These are phyloP conservation scores for Phytopythium delawarense DNA, from an alignment of 352 stramenopile genomes.

Conservation along the genomic window DNA sequence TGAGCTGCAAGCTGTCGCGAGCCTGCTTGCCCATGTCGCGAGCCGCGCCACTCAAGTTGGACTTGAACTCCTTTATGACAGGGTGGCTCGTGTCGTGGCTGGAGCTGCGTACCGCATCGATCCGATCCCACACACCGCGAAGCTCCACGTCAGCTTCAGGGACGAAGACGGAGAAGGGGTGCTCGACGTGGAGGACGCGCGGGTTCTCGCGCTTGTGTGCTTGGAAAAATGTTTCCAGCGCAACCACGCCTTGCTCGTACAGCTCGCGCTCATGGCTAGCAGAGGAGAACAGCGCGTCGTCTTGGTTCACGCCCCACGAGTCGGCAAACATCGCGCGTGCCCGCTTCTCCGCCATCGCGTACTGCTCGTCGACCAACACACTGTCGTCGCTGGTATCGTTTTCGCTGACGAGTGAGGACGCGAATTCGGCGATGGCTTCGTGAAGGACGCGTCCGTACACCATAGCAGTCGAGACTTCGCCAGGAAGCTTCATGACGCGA, in stretches of 20 bases:
- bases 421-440: slow-evolving; percentile 60
- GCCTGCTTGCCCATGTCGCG: slow-evolving; percentile 54
- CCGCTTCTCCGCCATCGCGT: slow-evolving; percentile 11
- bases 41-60: slow-evolving; percentile 48
- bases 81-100: not conserved
- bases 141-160: slow-evolving; percentile 47
- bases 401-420: slow-evolving; percentile 17
- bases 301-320: slow-evolving; percentile 13
- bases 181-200: slow-evolving; percentile 49
- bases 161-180: slow-evolving; percentile 52
- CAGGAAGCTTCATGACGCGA: slow-evolving; percentile 56
- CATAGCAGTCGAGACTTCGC: slow-evolving; percentile 50
- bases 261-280: slow-evolving; percentile 29
- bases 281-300: slow-evolving; percentile 30
- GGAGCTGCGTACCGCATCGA: slow-evolving; percentile 28
- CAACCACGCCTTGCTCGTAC: slow-evolving; percentile 27
- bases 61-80: slow-evolving; percentile 84
- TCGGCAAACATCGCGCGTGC: slow-evolving; percentile 20
- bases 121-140: slow-evolving; percentile 73
- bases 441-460: slow-evolving; percentile 73
- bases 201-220: slow-evolving; percentile 22
- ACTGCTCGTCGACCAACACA: not conserved
- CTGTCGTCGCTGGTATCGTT: slow-evolving; percentile 12
- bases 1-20: slow-evolving; percentile 70
- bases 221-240: slow-evolving; percentile 43